A percentile compares a stretch with the other conserved stretches of the same genome.
phyloP scores from a whole-genome alignment of 2,329 filamentous ascomycete species.

The Trichophyton verrucosum region DNA sequence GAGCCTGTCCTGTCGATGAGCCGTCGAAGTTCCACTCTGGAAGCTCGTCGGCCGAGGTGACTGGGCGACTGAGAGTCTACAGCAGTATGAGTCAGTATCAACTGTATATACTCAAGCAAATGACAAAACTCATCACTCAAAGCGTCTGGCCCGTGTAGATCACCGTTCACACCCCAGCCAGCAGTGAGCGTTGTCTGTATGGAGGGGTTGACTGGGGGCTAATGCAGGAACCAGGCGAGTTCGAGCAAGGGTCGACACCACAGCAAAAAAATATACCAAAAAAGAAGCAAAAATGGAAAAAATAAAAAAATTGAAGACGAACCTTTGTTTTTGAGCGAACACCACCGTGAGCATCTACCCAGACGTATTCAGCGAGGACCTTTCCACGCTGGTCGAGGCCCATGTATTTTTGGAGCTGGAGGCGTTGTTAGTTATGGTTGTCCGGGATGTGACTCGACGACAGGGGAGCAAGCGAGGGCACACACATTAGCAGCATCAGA shows the following conservation, averaged over 20 bases:
- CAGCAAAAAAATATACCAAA: not conserved
- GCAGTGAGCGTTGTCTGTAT: not conserved
- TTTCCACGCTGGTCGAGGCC: slow-evolving; percentile 76
- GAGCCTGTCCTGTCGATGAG: slow-evolving; percentile 83
- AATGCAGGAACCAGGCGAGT: not conserved
- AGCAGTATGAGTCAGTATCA: not conserved
- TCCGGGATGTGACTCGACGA: not conserved
- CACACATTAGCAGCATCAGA: slow-evolving; percentile 32
- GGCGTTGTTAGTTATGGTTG: slow-evolving; percentile 11
- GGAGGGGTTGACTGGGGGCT: not conserved
- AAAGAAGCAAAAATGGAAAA: slow-evolving; percentile 30
- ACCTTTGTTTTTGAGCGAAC: slow-evolving; percentile 94
- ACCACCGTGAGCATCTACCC: slow-evolving; percentile 75
- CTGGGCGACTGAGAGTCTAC: slow-evolving; percentile 52
- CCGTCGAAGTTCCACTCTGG: slow-evolving; percentile 77
- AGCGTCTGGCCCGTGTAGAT: not conserved
- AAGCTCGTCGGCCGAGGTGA: slow-evolving; percentile 49
- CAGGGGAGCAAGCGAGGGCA: slow-evolving; percentile 8
- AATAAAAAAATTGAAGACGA: slow-evolving; percentile 18
- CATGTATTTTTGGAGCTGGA: slow-evolving; percentile 82
- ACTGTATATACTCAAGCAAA: not conserved
- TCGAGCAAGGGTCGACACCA: slow-evolving; percentile 8
- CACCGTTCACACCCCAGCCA: too few species aligned
- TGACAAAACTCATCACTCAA: not conserved
- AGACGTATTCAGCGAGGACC: slow-evolving; percentile 93